phyloP scores from a whole-genome alignment of 176 grass and related monocot species.

The Cenchrus purpureus region DNA sequence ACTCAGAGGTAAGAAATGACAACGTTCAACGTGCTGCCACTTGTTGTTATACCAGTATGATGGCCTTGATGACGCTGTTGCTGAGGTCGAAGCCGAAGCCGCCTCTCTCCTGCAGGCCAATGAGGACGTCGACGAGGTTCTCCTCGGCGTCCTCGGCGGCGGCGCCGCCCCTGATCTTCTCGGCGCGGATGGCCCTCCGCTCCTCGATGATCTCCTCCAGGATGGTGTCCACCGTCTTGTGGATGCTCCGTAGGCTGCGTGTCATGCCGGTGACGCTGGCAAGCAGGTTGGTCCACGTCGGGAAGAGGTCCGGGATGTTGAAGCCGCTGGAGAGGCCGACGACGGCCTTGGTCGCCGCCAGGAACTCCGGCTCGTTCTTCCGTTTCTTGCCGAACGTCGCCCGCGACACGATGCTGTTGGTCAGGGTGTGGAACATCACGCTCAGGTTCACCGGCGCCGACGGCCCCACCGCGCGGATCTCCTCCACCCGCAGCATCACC shows the following conservation, averaged over 20 bases:
- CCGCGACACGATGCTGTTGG: slow-evolving; percentile 4
- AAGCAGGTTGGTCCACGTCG: not conserved
- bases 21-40: no score
- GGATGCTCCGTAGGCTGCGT: not conserved
- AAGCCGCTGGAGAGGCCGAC: slow-evolving; percentile 11
- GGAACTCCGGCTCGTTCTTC: slow-evolving; percentile 23
- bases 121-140: slow-evolving; percentile 42
- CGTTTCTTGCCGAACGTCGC: not conserved
- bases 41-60: not conserved
- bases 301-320: slow-evolving; percentile 31
- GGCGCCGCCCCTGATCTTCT: no score
- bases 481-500: not conserved
- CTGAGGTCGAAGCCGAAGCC: slow-evolving; percentile 24
- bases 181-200: not conserved
- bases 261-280: slow-evolving; percentile 30
- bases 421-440: not conserved
- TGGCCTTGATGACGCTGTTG: slow-evolving; percentile 30
- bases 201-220: slow-evolving; percentile 29
- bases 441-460: slow-evolving; percentile 1
- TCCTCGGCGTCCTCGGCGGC: not conserved
- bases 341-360: not conserved
- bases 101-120: slow-evolving; percentile 33
- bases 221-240: slow-evolving; percentile 11
- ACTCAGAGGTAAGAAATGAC: no score
- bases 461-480: not conserved